Conservation (phyloP, 768 basidiomycete species). For the Mycena olivaceomarginata region DNA sequence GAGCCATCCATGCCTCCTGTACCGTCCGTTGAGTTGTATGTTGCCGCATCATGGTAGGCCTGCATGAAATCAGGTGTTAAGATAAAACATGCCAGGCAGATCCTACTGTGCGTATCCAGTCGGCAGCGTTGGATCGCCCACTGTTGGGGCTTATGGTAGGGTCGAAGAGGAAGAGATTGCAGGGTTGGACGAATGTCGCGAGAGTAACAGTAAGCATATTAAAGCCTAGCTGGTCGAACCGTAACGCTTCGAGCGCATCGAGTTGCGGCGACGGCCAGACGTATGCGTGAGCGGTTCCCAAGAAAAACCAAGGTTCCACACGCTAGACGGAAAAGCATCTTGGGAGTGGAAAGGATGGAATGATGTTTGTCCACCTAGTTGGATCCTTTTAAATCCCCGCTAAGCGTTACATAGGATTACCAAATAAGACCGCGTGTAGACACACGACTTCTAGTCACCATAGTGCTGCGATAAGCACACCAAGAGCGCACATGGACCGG, state of each 20-base stretch:
- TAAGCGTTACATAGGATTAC: conserved; percentile 25
- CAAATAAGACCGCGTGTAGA: conserved; percentile 14
- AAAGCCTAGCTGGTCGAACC: conserved; percentile 12
- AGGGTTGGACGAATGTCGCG: conserved; percentile 1
- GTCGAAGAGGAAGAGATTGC: conserved; percentile 13
- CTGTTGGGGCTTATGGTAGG: not conserved
- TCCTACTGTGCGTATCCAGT: conserved; percentile 16
- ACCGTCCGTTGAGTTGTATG: conserved; percentile 11
- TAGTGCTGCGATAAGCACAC: conserved; percentile 17
- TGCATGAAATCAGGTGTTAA: not conserved
- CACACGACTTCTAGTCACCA: conserved; percentile 15
- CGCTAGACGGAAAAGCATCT: conserved; percentile 20
- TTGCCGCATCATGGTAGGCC: conserved; percentile 28
- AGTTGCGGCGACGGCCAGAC: conserved; percentile 30
- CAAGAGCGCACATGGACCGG: not conserved
- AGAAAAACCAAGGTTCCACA: no score
- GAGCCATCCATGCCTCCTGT: not conserved
- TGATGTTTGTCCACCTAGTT: conserved; percentile 22
- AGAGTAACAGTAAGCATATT: not conserved
- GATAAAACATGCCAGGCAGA: not conserved
- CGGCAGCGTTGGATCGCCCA: not conserved
- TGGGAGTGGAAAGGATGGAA: conserved; percentile 18
- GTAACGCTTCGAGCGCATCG: conserved; percentile 16
- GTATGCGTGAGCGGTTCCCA: conserved; percentile 6
- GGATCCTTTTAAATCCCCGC: conserved; percentile 25